Evolutionary conservation across 176 grass and related monocot genomes (phyloP).

Genomic region (Microstegium vimineum): DNA sequence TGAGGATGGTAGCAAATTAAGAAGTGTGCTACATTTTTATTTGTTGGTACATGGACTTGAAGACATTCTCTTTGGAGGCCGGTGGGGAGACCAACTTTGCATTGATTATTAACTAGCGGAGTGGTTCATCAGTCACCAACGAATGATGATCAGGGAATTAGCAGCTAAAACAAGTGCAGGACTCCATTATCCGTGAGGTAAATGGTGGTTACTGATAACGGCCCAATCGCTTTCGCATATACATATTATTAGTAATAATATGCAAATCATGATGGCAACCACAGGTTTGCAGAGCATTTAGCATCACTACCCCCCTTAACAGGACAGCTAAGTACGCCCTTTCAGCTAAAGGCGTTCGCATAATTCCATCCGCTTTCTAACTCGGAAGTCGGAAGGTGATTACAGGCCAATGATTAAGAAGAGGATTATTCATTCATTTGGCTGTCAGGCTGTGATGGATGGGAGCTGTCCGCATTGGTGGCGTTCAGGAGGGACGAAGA

Average conservation of each 20-base stretch:
- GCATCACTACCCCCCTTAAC: neutral
- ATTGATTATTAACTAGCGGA: slow-evolving; percentile 5
- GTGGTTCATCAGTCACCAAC: slow-evolving; percentile 12
- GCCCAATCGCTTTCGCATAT: neutral
- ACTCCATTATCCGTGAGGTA: slow-evolving; percentile 1
- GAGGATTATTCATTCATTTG: neutral
- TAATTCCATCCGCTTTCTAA: slow-evolving; percentile 2
- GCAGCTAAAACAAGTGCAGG: neutral
- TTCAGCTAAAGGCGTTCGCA: slow-evolving; percentile 9
- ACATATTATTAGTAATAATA: neutral
- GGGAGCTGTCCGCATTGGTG: slow-evolving; percentile 2
- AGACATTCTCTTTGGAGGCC: neutral
- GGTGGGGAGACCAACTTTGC: slow-evolving; percentile 15
- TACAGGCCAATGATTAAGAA: slow-evolving; percentile 37
- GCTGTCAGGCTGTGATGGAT: neutral
- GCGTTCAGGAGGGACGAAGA: slow-evolving; percentile 19
- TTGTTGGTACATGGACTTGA: neutral
- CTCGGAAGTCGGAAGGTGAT: slow-evolving; percentile 15
- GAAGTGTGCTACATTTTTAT: neutral
- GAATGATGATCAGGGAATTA: slow-evolving; percentile 26
- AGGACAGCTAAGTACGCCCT: slow-evolving; percentile 31
- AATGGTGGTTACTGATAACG: slow-evolving; percentile 17
- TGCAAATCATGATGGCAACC: slow-evolving; percentile 29
- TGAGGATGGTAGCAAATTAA: neutral
- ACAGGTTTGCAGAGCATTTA: neutral